Base-by-base conservation (phyloP, 1,284 basidiomycete genomes). In the Stereum hirsutum region DNA sequence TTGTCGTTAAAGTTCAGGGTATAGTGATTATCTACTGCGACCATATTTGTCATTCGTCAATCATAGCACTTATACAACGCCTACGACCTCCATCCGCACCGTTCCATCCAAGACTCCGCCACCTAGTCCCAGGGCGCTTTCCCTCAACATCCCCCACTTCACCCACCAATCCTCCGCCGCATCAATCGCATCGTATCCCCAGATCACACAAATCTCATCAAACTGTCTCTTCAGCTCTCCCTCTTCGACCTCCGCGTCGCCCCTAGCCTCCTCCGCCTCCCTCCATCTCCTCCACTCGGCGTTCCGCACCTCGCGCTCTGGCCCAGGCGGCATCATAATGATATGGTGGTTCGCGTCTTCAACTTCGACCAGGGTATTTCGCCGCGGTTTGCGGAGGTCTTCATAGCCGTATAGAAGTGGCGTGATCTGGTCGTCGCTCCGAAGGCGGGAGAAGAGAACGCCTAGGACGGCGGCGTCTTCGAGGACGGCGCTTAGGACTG, bases 401-500 rank as follows among this genome's bases (percentile, higher is more conserved):
- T 57, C 51, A 46, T 53, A 58, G 10, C 55, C 55, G 32, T 49
- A 46, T 1, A 58, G 48, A 4, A 58, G 49, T 15, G 46, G 42
- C 8, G 50, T 46, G 31, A 59, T 48, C 27, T 57, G 51, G 8
- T 48, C 46, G 24, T 21, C 28, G 17, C 37, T 37, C 31, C 37
- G 38, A 11, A 59, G 46, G 21, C 49, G 52, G 6, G 56, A 54
- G 38, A 60, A 55, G 14, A 59, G 50, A n/a, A 46, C 48, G 42
- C 54, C 53, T 15, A 61, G 48, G 19, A 57, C 56, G 14, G 48
- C 53, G 14, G 57, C 59, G 36, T 58, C 58, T 46, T 61, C 59
- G 14, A 60, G 46, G 10, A 52, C 53, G 52, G 56, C 54, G 5
- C 53, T 53, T 28, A 49, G 42, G 7, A 45, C 49, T 38, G 58